A percentile compares a stretch with the other conserved stretches of the same genome.
Conservation (phyloP, 1,284 basidiomycete genomes). For the Ustilago bromivora region DNA sequence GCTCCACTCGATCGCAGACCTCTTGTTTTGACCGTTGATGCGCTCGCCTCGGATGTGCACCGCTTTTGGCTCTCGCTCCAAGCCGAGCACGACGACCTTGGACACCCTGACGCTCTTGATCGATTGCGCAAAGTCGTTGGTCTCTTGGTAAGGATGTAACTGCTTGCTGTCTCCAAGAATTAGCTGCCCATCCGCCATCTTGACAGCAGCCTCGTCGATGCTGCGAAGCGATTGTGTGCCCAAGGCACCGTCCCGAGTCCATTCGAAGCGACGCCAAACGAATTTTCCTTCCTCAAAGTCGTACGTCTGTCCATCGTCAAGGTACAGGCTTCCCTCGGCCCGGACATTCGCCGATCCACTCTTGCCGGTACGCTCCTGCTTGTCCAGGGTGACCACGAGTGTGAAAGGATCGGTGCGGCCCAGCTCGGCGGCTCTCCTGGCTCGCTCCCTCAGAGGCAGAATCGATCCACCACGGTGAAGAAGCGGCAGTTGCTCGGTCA, state of each 20-base stretch:
- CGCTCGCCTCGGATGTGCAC: conserved; percentile 38
- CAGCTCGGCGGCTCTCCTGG: conserved; percentile 84
- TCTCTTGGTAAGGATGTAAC: conserved; percentile 25
- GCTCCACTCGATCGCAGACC: conserved; percentile 36
- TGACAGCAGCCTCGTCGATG: conserved; percentile 33
- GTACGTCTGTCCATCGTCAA: conserved; percentile 93
- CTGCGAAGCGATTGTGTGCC: conserved; percentile 41
- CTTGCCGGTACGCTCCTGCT: conserved; percentile 57
- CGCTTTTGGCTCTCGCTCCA: conserved; percentile 46
- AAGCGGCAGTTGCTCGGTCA: conserved; percentile 79
- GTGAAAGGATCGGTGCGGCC: conserved; percentile 96
- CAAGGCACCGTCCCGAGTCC: conserved; percentile 21
- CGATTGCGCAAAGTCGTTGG: conserved; percentile 56
- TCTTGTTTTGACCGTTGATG: conserved; percentile 14
- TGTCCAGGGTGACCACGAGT: conserved; percentile 83
- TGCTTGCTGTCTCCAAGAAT: conserved; percentile 48
- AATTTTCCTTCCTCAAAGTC: conserved; percentile 82
- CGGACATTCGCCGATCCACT: conserved; percentile 25
- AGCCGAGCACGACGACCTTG: conserved; percentile 63
- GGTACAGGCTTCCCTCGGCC: conserved; percentile 87
- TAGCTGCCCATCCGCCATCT: conserved; percentile 23
- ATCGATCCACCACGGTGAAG: conserved; percentile 93
- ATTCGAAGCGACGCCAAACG: conserved; percentile 73
- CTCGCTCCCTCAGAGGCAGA: conserved; percentile 85
- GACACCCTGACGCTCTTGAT: conserved; percentile 62